Conservation (phyloP, 1,284 basidiomycete genomes). For the Schizopora paradoxa region DNA sequence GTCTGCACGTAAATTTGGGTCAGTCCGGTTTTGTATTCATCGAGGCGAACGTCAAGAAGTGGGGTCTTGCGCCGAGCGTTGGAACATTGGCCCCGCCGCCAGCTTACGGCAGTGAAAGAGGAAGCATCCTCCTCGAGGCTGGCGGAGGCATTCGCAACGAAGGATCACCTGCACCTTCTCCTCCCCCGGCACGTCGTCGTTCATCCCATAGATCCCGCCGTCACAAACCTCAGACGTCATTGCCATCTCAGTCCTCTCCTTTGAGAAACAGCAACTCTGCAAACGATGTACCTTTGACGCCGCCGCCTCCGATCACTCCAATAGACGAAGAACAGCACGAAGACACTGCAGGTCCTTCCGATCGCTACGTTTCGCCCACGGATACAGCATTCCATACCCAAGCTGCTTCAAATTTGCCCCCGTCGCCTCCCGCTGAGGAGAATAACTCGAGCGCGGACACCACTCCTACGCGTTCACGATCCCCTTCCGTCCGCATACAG, state of each 20-base stretch:
- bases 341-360: slow-evolving; percentile 41
- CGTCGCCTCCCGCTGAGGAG: slow-evolving; percentile 35
- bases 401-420: slow-evolving; percentile 43
- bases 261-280: slow-evolving; percentile 40
- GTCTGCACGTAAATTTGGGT: slow-evolving; percentile 91
- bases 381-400: slow-evolving; percentile 56
- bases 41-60: slow-evolving; percentile 98
- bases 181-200: slow-evolving; percentile 41
- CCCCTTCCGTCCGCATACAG: slow-evolving; percentile 29
- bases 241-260: slow-evolving; percentile 54
- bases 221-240: slow-evolving; percentile 34
- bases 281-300: slow-evolving; percentile 47
- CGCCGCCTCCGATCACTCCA: slow-evolving; percentile 74
- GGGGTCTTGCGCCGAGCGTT: slow-evolving; percentile 92
- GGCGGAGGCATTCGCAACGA: slow-evolving; percentile 56
- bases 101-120: slow-evolving; percentile 90
- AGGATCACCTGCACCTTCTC: slow-evolving; percentile 32
- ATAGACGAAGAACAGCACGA: slow-evolving; percentile 53
- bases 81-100: slow-evolving; percentile 94
- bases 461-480: slow-evolving; percentile 28
- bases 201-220: slow-evolving; percentile 55
- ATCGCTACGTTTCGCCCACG: slow-evolving; percentile 58
- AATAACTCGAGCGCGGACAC: slow-evolving; percentile 45
- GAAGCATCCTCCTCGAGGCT: slow-evolving; percentile 88
- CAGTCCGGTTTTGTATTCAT: slow-evolving; percentile 97